Evolutionary conservation across 768 basidiomycete genomes (phyloP).

Genomic region (Tulasnella calospora): DNA sequence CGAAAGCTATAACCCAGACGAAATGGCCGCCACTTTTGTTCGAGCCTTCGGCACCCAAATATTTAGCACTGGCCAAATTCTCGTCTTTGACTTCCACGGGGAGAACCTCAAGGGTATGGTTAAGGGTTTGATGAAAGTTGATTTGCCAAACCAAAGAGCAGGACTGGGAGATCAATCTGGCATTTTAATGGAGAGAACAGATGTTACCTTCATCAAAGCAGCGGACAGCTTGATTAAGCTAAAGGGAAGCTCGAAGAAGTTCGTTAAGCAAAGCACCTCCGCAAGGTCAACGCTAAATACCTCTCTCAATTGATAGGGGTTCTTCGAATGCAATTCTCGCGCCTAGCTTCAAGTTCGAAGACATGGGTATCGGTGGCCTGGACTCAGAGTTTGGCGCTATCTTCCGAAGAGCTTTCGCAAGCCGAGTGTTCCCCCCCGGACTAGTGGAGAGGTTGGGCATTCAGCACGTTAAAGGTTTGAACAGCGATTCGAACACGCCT

Average conservation of each 20-base stretch:
- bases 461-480: conserved; percentile 89
- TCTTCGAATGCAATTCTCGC: conserved; percentile 92
- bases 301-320: conserved; percentile 47
- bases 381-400: conserved; percentile 93
- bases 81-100: conserved; percentile 86
- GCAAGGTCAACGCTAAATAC: background rate
- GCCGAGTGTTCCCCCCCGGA: conserved; percentile 95
- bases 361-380: conserved; percentile 98
- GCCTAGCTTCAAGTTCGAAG: conserved; percentile 98
- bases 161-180: conserved; percentile 42
- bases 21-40: conserved; percentile 70
- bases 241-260: conserved; percentile 90
- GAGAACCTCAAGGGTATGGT: conserved; percentile 71
- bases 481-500: background rate
- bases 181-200: conserved; percentile 86
- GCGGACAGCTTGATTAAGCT: conserved; percentile 76
- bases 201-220: conserved; percentile 83
- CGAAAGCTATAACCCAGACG: conserved; percentile 81
- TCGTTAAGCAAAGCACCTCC: conserved; percentile 29
- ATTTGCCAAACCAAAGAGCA: conserved; percentile 57
- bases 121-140: conserved; percentile 54
- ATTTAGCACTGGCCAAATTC: conserved; percentile 59
- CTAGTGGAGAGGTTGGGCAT: conserved; percentile 97
- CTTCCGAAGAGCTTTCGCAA: conserved; percentile 97
- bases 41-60: conserved; percentile 69